A percentile compares a stretch with the other conserved stretches of the same genome.
These are phyloP conservation scores for Trichoderma breve DNA, from an alignment of 2,329 filamentous ascomycete genomes.

Conservation along the genomic window DNA sequence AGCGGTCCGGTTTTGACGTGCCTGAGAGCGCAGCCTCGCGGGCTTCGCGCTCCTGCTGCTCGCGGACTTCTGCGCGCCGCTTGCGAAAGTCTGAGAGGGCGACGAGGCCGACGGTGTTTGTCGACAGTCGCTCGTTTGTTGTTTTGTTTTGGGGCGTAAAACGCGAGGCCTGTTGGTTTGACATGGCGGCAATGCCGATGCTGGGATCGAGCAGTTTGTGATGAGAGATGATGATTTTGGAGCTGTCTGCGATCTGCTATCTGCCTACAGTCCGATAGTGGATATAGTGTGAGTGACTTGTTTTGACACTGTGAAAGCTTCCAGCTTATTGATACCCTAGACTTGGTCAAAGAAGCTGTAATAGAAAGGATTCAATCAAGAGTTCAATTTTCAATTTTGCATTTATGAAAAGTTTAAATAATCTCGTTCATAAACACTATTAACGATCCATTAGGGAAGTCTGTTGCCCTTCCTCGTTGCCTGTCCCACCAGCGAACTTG, in stretches of 20 bases:
- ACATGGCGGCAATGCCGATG: background rate
- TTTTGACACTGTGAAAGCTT: background rate
- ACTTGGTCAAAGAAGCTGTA: background rate
- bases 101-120: constrained; percentile 86
- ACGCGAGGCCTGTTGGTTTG: constrained; percentile 44
- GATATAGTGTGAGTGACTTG: background rate
- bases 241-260: background rate
- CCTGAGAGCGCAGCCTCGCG: constrained; percentile 56
- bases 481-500: constrained; percentile 59
- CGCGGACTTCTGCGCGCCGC: constrained; percentile 87
- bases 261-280: background rate
- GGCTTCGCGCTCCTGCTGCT: constrained; percentile 81
- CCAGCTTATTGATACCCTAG: background rate
- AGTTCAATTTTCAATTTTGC: background rate
- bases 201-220: constrained; percentile 28
- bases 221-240: background rate
- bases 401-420: background rate
- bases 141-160: constrained; percentile 76
- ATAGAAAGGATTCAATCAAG: background rate
- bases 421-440: background rate
- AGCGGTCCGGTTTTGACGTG: constrained; percentile 49
- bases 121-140: constrained; percentile 78
- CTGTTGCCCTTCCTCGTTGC: constrained; percentile 61
- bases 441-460: constrained; percentile 35
- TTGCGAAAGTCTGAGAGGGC: constrained; percentile 93